Base-by-base conservation (phyloP, 116 monocot species). In the Dioscorea cayenensis region DNA sequence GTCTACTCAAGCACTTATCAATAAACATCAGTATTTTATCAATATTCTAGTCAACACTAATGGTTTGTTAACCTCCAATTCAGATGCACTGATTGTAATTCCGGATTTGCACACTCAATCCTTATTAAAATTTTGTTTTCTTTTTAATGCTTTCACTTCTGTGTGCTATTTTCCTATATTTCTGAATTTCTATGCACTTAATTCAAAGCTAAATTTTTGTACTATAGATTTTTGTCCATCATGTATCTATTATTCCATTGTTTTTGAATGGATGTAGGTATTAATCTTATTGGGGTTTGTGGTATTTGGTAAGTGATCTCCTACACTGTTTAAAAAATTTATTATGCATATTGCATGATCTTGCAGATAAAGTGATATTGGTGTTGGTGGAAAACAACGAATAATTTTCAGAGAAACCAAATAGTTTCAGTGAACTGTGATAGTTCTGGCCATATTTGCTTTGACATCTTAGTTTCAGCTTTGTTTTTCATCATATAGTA, bases 291-390 rank as follows among this genome's bases (percentile, higher is more conserved):
- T 61, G 51, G 89, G 95, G 0, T 89, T 95, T 66, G 22, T 83
- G 49, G 70, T 95, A 75, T 95, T 92, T 76, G 89, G 95, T 92
- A 78, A 78, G 86, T 78, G 36, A 0, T 63, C 17, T 71, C 28
- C 13, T 10, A 14, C 32, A 55, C 19, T 17, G 52, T 55, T 19
- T 55, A 17, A 12, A 73, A 14, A 25, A 11, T 27, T 0, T 5
- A 22, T 28, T 38, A 12, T 11, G 12, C 50, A 18, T 60, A 18
- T 60, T 7, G 7, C 7, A 62, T 10, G 10, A 62, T 17, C 10
- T 62, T 21, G 18, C 22, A 62, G 18, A 23, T 6, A 62, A 66
- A 29, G 29, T 29, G 43, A 43, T 12, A 9, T 43, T 43, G 43
- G 43, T 1, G 43, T 10, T 43, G 43, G 43, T 43, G 43, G 1